Evolutionary conservation across 371 early-diverging fungal genomes (phyloP).

Genomic region (Syncephalastrum racemosum): DNA sequence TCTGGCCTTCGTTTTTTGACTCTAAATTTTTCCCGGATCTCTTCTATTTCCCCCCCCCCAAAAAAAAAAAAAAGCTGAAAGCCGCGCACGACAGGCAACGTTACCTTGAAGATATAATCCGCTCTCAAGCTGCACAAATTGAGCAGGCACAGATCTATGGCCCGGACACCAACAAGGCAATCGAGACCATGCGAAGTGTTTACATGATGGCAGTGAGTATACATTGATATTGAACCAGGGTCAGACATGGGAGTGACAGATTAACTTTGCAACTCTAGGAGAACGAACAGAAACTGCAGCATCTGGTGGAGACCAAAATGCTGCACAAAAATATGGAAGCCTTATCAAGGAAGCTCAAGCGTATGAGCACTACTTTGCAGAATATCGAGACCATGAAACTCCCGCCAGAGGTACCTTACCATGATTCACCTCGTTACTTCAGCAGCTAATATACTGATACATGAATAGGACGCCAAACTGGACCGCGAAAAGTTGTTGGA

Average conservation of each 20-base stretch:
- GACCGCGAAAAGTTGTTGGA: slow-evolving; percentile 27
- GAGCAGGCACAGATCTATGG: slow-evolving; percentile 14
- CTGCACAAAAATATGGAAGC: slow-evolving; percentile 30
- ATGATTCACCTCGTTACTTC: neutral
- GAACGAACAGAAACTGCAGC: slow-evolving; percentile 30
- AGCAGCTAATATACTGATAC: neutral
- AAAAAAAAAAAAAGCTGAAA: neutral
- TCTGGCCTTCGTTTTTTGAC: no score
- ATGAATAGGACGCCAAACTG: slow-evolving; percentile 20
- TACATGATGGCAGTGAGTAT: slow-evolving; percentile 30
- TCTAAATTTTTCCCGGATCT: neutral
- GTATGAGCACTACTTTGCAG: slow-evolving; percentile 25
- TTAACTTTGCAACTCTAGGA: slow-evolving; percentile 14
- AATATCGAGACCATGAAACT: slow-evolving; percentile 33
- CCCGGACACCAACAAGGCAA: slow-evolving; percentile 21
- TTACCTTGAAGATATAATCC: slow-evolving; percentile 28
- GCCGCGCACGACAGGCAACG: slow-evolving; percentile 26
- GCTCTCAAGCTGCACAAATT: slow-evolving; percentile 33
- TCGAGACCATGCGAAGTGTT: slow-evolving; percentile 35
- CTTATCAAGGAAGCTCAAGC: slow-evolving; percentile 23
- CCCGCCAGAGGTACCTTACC: slow-evolving; percentile 18
- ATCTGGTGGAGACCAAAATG: slow-evolving; percentile 24
- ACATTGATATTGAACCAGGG: neutral
- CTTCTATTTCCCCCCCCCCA: slow-evolving; percentile 1
- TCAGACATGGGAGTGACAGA: neutral